A percentile compares a stretch with the other conserved stretches of the same genome.
Conservation (phyloP, 768 basidiomycete species). For the Lepiota venenata region DNA sequence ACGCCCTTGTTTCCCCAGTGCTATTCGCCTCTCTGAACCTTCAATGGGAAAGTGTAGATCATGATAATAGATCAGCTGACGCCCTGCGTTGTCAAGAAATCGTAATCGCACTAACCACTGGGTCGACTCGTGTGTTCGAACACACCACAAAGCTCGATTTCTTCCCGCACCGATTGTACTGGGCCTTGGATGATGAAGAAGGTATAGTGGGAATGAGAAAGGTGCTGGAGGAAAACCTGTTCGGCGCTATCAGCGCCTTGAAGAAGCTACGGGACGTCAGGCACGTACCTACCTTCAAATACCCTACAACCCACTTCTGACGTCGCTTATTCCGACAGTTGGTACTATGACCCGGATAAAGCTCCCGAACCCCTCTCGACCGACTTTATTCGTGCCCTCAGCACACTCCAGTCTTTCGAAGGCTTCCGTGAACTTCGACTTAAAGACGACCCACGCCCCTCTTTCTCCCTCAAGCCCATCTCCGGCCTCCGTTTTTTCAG, state of each 20-base stretch:
- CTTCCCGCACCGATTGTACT: background rate
- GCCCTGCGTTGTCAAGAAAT: slow-evolving; percentile 2
- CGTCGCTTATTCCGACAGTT: background rate
- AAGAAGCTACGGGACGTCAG: background rate
- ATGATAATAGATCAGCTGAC: background rate
- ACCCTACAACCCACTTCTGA: background rate
- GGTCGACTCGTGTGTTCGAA: background rate
- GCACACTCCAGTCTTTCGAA: background rate
- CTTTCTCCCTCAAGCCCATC: slow-evolving; percentile 2
- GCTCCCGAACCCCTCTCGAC: background rate
- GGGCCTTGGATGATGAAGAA: background rate
- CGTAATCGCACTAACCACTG: background rate
- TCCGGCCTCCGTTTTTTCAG: background rate
- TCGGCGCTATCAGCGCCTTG: background rate
- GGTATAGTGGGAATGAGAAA: background rate
- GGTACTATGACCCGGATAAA: background rate
- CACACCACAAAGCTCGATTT: background rate
- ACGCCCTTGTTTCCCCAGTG: background rate
- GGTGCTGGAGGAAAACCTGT: background rate
- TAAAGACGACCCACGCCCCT: background rate
- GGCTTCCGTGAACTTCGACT: background rate
- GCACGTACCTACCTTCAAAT: background rate
- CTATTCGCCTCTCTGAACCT: background rate
- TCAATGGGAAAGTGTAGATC: background rate
- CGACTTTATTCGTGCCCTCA: background rate